A percentile compares a stretch with the other conserved stretches of the same genome.
These are phyloP conservation scores for Eucalyptus marginata DNA, from an alignment of 345 rosid species.

Conservation along the genomic window DNA sequence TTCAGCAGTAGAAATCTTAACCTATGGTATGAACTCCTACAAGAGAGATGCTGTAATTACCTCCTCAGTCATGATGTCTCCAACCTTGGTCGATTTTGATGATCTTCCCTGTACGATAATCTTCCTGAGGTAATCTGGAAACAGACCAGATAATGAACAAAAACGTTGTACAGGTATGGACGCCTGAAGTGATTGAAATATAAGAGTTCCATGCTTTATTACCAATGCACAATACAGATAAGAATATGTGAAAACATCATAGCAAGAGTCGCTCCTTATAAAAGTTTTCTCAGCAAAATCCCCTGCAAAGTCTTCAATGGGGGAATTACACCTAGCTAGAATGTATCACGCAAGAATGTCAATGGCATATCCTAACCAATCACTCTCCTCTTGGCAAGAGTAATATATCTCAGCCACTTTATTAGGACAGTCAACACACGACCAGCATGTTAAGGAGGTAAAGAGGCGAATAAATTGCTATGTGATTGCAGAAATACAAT, in stretches of 20 bases:
- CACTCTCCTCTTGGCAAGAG: background rate
- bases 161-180: background rate
- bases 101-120: constrained; percentile 98
- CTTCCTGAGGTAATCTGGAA: constrained; percentile 85
- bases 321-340: background rate
- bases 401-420: background rate
- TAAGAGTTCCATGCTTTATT: background rate
- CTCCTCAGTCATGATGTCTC: constrained; percentile 99
- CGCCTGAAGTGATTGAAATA: background rate
- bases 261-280: background rate
- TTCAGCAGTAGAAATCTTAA: background rate
- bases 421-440: background rate
- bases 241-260: background rate
- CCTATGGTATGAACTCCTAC: background rate
- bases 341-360: background rate
- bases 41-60: constrained; percentile 12
- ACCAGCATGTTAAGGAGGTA: background rate
- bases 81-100: constrained; percentile 95
- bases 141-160: background rate
- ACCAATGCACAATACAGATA: background rate
- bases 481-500: background rate
- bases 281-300: background rate
- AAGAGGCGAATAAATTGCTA: background rate
- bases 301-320: background rate
- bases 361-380: background rate